Evolutionary conservation across 176 grass and related monocot genomes (phyloP).

Genomic region (Phoenix roebelenii): DNA sequence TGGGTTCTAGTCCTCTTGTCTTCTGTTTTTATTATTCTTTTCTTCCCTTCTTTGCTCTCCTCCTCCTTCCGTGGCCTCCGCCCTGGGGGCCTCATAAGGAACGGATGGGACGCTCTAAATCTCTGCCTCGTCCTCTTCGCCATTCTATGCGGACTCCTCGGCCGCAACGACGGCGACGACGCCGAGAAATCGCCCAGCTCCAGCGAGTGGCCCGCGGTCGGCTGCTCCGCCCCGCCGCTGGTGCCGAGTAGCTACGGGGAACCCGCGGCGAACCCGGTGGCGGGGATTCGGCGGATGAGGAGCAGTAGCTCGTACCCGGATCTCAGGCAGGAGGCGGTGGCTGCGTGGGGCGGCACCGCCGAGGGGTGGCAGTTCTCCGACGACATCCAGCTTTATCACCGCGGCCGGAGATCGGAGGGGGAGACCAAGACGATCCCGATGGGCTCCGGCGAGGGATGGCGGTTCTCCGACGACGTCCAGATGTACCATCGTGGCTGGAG

Average conservation of each 20-base stretch:
- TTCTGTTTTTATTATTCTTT: constrained; percentile 47
- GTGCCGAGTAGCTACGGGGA: constrained; percentile 4
- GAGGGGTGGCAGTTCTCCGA: constrained; percentile 53
- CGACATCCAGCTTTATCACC: constrained; percentile 49
- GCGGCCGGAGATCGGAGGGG: constrained; percentile 23
- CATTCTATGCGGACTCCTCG: constrained; percentile 75
- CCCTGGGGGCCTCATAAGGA: constrained; percentile 29
- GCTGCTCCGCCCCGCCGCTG: constrained; percentile 13
- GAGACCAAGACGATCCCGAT: too few species aligned
- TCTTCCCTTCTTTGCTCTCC: constrained; percentile 35
- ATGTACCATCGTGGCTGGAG: too few species aligned
- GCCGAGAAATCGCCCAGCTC: background rate
- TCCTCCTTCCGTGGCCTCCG: constrained; percentile 17
- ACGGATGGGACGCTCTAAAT: constrained; percentile 76
- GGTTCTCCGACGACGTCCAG: background rate
- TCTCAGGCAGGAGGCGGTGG: constrained; percentile 45
- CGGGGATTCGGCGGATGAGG: constrained; percentile 58
- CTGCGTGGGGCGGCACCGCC: constrained; percentile 29
- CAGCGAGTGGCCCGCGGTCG: constrained; percentile 12
- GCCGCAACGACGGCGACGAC: constrained; percentile 13
- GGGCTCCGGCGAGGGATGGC: too few species aligned
- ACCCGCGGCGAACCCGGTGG: background rate
- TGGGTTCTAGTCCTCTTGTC: constrained; percentile 57
- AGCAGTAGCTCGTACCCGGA: constrained; percentile 87
- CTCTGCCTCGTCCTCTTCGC: constrained; percentile 70